Evolutionary conservation across 1,284 basidiomycete species (phyloP), one percentile per base, ranked within the genome.

Genomic region (Trichosporon asahii): DNA sequence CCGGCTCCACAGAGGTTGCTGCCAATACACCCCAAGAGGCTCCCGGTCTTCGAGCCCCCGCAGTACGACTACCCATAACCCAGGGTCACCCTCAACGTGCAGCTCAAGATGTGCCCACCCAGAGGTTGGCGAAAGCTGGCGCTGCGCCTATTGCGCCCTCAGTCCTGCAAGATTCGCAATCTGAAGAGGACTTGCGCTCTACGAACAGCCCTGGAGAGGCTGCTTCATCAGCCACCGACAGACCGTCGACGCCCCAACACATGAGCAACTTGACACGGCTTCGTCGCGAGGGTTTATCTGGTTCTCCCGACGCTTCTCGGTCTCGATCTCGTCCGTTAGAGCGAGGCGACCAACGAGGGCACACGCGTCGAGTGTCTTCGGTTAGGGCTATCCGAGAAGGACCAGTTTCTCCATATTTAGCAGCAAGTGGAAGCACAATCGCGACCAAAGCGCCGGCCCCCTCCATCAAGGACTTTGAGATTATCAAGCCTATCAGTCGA

Each of bases 401-500:
- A 0, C 92, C 92, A 3, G 85, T 96, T 1, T 98, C 97, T n/a
- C 95, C 96, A 27, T 89, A 94, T 27, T 88, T 96, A 65, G 87
- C 93, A 2, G 90, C 94, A 1, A 86, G 88, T 8, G 90, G 90
- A 0, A 61, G 57, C 18, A 33, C 57, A 14, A 33, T 61, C 1
- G 57, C 57, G 0, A 61, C 57, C 15, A 61, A 61, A 9, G 57
- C 57, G 5, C 57, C 57, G 7, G 27, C 15, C 7, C 91, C 96
- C 1, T 95, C 95, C 2, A 98, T 99, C 85, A 98, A 94, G 82
- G 97, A 99, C 84, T 99, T 99, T 78, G 95, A 98, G 81, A 91
- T 99, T 79, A 95, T 99, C 86, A 99, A 99, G 84, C 97, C 97
- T 2, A 99, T 99, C 84, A 95, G 93, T 83, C 98, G 99, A 80